Base-by-base conservation (phyloP, 2,329 filamentous ascomycete genomes). In the Zasmidium angulare region DNA sequence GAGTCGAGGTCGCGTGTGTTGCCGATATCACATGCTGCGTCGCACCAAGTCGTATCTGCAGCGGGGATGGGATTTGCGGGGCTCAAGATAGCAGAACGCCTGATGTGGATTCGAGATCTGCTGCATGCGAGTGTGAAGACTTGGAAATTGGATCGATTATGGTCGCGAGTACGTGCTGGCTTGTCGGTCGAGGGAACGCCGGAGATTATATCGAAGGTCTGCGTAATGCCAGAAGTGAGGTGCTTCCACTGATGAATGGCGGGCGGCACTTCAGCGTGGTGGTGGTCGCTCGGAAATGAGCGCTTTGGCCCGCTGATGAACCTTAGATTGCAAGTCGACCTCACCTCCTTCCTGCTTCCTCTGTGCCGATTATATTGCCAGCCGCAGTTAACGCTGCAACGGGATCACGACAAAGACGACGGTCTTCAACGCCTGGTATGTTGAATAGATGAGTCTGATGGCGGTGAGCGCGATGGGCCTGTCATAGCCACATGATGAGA, bases 401-500 rank as follows among this genome's bases (percentile, higher is more conserved):
- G 22, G 3, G 11, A 46, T 29, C 10, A 23, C 56, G 56, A 51
- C 46, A 22, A n/a, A 22, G 46, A 49, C 24, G 47, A 46, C n/a
- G 48, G 56, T 48, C 22, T 46, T 17, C 19, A 46, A 22, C 4
- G 36, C 20, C 29, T 47, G 47, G 48, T 17, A 60, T 26, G 31
- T 54, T 43, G 40, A 22, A 20, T 50, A 50, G 52, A 40, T 31
- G 48, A 53, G 48, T n/a, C 21, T 29, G n/a, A 48, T 49, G 56
- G 62, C 59, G 62, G 62, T 62, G 59, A 62, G 57, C 56, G 23
- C 52, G 53, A 31, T 47, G 50, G 36, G n/a, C 48, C 47, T 58
- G 59, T 62, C 61, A 59, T 62, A 46, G 53, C 51, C 63, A 59
- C 58, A 59, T 63, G 58, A 65, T 51, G 46, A 46, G 56, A 52